phyloP scores from a whole-genome alignment of 257 asterid genomes.

The Henckelia pumila region DNA sequence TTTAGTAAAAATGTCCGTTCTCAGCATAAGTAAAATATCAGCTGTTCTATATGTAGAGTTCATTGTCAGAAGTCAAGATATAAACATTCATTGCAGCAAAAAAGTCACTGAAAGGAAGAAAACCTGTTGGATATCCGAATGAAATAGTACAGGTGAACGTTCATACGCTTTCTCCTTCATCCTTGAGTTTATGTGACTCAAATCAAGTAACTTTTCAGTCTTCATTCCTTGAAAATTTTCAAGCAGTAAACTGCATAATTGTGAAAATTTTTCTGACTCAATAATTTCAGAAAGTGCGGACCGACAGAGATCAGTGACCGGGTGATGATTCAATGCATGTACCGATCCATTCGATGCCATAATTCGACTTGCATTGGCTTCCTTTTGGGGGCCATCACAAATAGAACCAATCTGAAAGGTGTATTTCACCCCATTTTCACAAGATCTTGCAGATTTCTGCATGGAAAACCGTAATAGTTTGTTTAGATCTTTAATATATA shows the following conservation, averaged over 20 bases:
- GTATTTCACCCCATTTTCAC: slow-evolving; percentile 39
- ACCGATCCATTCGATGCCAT: slow-evolving; percentile 33
- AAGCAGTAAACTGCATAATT: slow-evolving; percentile 50
- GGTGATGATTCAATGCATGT: slow-evolving; percentile 29
- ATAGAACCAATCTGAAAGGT: slow-evolving; percentile 30
- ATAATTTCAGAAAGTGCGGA: slow-evolving; percentile 47
- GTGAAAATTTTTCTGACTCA: slow-evolving; percentile 58
- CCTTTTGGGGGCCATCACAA: slow-evolving; percentile 27
- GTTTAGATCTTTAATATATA: slow-evolving; percentile 1
- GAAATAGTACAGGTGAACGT: slow-evolving; percentile 59
- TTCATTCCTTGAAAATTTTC: slow-evolving; percentile 57
- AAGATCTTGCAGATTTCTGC: slow-evolving; percentile 50
- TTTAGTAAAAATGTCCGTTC: neutral
- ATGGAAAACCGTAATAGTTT: slow-evolving; percentile 15
- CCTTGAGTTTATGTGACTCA: slow-evolving; percentile 59
- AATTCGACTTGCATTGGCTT: slow-evolving; percentile 25
- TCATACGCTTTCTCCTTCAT: slow-evolving; percentile 76
- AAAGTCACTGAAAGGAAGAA: slow-evolving; percentile 16
- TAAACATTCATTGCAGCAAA: neutral
- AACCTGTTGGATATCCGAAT: slow-evolving; percentile 80
- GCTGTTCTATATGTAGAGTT: neutral
- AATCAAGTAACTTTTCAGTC: slow-evolving; percentile 52
- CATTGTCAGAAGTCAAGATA: neutral
- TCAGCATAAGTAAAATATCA: neutral
- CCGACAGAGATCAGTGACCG: slow-evolving; percentile 47